Evolutionary conservation across 441 rosid species (phyloP).

Genomic region (Raphanus hybrid): DNA sequence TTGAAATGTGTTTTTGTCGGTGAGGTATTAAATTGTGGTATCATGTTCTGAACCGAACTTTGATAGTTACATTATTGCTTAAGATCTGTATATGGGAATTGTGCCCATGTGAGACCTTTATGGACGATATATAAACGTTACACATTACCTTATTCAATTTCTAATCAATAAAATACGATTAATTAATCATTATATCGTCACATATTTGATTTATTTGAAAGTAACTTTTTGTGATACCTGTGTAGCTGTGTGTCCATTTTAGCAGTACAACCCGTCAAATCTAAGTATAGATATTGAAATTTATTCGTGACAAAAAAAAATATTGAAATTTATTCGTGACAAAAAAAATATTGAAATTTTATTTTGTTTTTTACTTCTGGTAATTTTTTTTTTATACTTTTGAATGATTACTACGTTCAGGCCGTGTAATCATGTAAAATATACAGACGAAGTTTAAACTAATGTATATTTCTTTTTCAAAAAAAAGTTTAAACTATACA

Average conservation of each 20-base stretch:
- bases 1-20: constrained; percentile 26
- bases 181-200: background rate
- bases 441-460: background rate
- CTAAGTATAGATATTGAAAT: background rate
- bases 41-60: constrained; percentile 31
- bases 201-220: background rate
- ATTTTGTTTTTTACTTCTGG: too few relatives aligned
- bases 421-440: background rate
- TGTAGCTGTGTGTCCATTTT: background rate
- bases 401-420: background rate
- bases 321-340: too few relatives aligned
- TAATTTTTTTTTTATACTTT: too few relatives aligned
- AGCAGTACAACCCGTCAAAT: background rate
- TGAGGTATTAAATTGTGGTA: constrained; percentile 27
- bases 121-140: constrained; percentile 11
- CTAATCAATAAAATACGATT: too few relatives aligned
- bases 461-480: too few relatives aligned
- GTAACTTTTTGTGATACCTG: background rate
- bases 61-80: constrained; percentile 33
- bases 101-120: constrained; percentile 34
- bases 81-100: constrained; percentile 10
- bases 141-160: too few relatives aligned
- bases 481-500: too few relatives aligned
- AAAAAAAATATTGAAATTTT: too few relatives aligned
- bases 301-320: too few relatives aligned